A percentile compares a stretch with the other conserved stretches of the same genome.
These are phyloP conservation scores for Spinacia oleracea DNA, from an alignment of 179 eudicot species.

Conservation along the genomic window DNA sequence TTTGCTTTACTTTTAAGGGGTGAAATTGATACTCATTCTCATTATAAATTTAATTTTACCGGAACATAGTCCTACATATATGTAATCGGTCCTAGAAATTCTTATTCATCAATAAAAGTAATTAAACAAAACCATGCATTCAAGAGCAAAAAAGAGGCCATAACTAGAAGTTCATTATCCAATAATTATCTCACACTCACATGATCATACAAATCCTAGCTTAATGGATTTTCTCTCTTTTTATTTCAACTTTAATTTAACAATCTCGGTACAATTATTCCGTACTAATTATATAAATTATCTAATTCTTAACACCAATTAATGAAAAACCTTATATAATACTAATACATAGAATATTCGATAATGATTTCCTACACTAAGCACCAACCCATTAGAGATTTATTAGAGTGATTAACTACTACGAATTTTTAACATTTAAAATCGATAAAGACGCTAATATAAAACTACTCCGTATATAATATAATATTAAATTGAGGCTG, in stretches of 20 bases:
- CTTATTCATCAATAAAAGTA: too few species aligned
- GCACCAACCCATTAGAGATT: conserved; percentile 4
- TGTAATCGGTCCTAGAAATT: too few species aligned
- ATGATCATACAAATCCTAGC: background rate
- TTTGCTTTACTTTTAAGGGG: too few species aligned
- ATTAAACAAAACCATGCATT: too few species aligned
- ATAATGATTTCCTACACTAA: conserved; percentile 22
- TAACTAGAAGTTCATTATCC: too few species aligned
- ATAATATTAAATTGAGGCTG: background rate
- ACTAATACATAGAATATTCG: conserved; percentile 4
- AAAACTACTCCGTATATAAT: background rate
- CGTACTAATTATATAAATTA: background rate
- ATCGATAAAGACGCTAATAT: background rate
- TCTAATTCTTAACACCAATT: background rate
- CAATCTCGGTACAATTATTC: background rate
- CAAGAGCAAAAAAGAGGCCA: background rate
- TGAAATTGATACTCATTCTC: too few species aligned
- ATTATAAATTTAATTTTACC: too few species aligned
- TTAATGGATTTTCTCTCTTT: background rate
- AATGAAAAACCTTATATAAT: background rate
- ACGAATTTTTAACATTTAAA: background rate
- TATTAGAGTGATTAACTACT: conserved; percentile 8
- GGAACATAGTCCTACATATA: too few species aligned
- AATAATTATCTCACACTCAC: background rate
- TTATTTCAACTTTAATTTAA: background rate